Conservation (phyloP, 1,284 basidiomycete species). For the Schizophyllum amplum region DNA sequence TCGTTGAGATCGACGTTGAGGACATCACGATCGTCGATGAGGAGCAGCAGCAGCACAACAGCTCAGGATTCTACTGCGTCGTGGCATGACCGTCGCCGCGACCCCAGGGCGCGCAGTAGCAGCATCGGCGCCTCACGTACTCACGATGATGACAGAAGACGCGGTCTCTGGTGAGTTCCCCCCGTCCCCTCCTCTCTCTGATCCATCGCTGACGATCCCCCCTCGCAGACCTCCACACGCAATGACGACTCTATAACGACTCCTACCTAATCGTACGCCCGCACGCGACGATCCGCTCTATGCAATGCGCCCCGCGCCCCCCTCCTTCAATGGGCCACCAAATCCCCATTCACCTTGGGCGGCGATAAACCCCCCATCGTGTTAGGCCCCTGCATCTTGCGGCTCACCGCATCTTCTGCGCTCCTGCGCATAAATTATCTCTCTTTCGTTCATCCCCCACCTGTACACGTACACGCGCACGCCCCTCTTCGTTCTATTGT, state of each 20-base stretch:
- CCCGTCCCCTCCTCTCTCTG: neutral
- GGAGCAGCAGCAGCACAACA: neutral
- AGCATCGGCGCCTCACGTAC: neutral
- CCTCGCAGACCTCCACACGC: neutral
- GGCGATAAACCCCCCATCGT: neutral
- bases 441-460: neutral
- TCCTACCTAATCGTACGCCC: neutral
- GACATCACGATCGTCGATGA: neutral
- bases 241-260: neutral
- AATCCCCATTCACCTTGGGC: neutral
- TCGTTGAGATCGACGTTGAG: neutral
- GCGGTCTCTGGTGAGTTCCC: neutral
- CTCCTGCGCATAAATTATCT: neutral
- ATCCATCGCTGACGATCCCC: neutral
- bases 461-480: neutral
- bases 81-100: neutral
- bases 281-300: neutral
- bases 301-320: neutral
- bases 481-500: neutral
- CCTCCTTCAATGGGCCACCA: neutral
- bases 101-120: neutral
- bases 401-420: neutral
- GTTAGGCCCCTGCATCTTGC: neutral
- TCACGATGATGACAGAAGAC: neutral
- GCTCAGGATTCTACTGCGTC: neutral